phyloP scores from a whole-genome alignment of 106 monocot species.

The Dendrobium catenatum region DNA sequence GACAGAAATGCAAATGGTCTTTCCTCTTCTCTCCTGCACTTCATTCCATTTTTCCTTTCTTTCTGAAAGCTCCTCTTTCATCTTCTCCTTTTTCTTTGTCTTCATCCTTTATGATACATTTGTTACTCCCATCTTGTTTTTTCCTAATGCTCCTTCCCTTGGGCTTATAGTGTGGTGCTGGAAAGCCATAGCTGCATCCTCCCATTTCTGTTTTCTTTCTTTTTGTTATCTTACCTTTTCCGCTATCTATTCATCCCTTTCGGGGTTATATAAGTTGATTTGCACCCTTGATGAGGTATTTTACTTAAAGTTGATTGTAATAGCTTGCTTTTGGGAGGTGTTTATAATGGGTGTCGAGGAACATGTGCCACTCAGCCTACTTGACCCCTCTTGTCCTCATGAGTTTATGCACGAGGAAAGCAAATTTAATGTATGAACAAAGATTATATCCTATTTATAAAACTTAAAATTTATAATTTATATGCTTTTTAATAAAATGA shows the following conservation, averaged over 20 bases:
- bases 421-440: neutral
- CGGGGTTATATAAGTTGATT: neutral
- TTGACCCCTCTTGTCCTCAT: neutral
- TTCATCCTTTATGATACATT: neutral
- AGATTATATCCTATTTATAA: neutral
- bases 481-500: too few species aligned
- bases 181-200: neutral
- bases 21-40: neutral
- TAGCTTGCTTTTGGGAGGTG: neutral
- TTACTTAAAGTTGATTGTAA: neutral
- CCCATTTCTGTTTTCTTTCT: neutral
- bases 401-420: neutral
- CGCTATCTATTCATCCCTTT: neutral
- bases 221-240: neutral
- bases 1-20: neutral
- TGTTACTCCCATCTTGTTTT: neutral
- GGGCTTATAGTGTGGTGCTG: neutral
- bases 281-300: neutral
- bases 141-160: neutral
- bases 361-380: neutral
- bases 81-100: neutral
- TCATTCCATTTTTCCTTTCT: neutral
- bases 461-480: too few species aligned
- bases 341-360: neutral
- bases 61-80: neutral